Base-by-base conservation (phyloP, 2,329 filamentous ascomycete species). In the Talaromyces sp. region DNA sequence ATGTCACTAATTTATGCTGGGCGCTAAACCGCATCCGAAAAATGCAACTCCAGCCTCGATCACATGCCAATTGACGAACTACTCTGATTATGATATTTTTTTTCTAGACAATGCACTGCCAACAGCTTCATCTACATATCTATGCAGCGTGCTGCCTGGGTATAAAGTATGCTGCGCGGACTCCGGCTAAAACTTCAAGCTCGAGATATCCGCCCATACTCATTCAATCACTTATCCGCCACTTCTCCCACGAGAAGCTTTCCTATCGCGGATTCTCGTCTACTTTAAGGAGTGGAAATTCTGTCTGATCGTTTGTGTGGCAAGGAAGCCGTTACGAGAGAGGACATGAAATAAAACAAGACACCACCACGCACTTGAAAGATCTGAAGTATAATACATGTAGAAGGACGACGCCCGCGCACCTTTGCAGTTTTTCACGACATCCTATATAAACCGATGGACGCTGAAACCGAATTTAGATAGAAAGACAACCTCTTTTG, bases 401-500 rank as follows among this genome's bases (percentile, higher is more conserved):
- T 43, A 12, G 35, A 48, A 26, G 27, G 24, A 58, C 46, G 24
- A 54, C 55, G 59, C 59, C 55, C 27, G 51, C 43, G 26, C 65
- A 64, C 65, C 72, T 73, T 74, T 73, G 70, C 70, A 71, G 65
- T 70, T 67, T 69, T 72, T 74, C 70, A 69, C 72, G 72, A 73
- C 72, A 74, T 63, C 62, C 66, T 29, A 52, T 52, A 52, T 52
- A 29, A 52, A 52, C 48, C 27, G 24, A 52, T 52, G 48, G 43
- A 21, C 64, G 65, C 69, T 57, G 63, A 54, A 62, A 58, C 57
- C 41, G 62, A 60, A 64, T 66, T 32, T 52, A 31, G 24, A 52
- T 64, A 59, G 62, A 26, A 51, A 57, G 50, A 52, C 24, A 65
- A 54, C 57, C 38, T 54, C 51, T 58, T 58, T 61, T 65, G 62